Conservation (phyloP, 2,329 filamentous ascomycete species). For the Didymella lethalis region DNA sequence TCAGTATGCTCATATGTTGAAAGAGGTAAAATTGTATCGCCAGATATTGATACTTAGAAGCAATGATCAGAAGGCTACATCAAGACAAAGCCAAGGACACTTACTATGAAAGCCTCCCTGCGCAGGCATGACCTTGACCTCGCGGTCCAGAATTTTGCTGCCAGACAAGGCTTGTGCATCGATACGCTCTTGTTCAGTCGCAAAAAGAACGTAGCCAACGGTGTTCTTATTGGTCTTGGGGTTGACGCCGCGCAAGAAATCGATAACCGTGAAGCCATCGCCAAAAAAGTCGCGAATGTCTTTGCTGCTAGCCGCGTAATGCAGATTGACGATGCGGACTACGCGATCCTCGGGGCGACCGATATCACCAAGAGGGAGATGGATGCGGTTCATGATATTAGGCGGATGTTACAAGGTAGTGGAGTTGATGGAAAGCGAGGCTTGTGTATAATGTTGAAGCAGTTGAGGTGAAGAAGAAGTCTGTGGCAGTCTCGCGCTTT, state of each 20-base stretch:
- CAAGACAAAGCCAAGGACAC: background rate
- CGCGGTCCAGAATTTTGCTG: background rate
- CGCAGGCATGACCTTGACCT: constrained; percentile 1
- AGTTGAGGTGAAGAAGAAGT: background rate
- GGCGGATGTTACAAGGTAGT: background rate
- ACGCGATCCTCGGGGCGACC: constrained; percentile 3
- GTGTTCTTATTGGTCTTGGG: constrained; percentile 4
- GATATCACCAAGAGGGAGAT: background rate
- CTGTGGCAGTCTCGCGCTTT: background rate
- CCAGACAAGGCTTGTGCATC: background rate
- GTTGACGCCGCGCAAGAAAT: constrained; percentile 2
- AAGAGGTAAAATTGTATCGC: background rate
- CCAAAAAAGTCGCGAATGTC: constrained; percentile 2
- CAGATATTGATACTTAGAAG: background rate
- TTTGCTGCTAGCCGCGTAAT: background rate
- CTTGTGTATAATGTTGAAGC: background rate
- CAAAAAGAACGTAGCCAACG: background rate
- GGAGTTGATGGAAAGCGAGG: background rate
- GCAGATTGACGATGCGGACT: constrained; percentile 6
- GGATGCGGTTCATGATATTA: background rate
- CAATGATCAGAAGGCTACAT: background rate
- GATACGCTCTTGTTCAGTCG: constrained; percentile 3
- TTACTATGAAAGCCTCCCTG: background rate
- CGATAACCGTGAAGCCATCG: background rate
- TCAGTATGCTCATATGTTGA: background rate